Conservation (phyloP, 208 protist species). For the Acanthamoeba divionensis region DNA sequence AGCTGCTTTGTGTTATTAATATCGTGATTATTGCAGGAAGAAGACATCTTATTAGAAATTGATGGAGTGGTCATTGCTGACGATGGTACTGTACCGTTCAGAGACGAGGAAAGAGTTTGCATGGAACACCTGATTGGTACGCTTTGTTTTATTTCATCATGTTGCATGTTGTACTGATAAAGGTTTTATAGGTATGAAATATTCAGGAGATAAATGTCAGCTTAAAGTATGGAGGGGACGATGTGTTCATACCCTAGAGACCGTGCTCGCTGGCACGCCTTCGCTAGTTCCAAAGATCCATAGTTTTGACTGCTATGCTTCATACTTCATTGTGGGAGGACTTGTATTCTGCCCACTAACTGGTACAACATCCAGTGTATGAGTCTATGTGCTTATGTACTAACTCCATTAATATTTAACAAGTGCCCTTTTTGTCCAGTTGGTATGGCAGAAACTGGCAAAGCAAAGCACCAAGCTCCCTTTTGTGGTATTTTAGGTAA, state of each 20-base stretch:
- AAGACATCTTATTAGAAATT: too few relatives aligned
- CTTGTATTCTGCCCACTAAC: slow-evolving; percentile 22
- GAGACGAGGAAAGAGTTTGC: slow-evolving; percentile 39
- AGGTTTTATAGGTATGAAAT: slow-evolving; percentile 37
- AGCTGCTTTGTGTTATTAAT: too few relatives aligned
- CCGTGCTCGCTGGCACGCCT: neutral
- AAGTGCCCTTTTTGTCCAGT: neutral
- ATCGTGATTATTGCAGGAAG: too few relatives aligned
- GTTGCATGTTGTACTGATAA: neutral
- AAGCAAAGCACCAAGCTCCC: neutral
- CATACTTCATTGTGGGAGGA: slow-evolving; percentile 17
- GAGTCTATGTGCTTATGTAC: slow-evolving; percentile 12
- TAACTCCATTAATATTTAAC: neutral
- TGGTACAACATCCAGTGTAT: neutral
- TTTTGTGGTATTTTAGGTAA: neutral
- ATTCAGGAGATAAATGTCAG: neutral
- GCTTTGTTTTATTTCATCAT: slow-evolving; percentile 9
- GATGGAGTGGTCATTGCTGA: slow-evolving; percentile 56
- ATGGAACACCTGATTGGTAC: neutral
- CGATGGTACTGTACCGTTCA: slow-evolving; percentile 58
- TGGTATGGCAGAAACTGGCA: neutral
- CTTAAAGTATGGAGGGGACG: slow-evolving; percentile 23
- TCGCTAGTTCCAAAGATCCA: slow-evolving; percentile 6
- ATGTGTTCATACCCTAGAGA: neutral
- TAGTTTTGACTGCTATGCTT: slow-evolving; percentile 22